A percentile compares a stretch with the other conserved stretches of the same genome.
Evolutionary conservation across 2,329 filamentous ascomycete genomes (phyloP).

Genomic region (Amylocarpus encephaloides): DNA sequence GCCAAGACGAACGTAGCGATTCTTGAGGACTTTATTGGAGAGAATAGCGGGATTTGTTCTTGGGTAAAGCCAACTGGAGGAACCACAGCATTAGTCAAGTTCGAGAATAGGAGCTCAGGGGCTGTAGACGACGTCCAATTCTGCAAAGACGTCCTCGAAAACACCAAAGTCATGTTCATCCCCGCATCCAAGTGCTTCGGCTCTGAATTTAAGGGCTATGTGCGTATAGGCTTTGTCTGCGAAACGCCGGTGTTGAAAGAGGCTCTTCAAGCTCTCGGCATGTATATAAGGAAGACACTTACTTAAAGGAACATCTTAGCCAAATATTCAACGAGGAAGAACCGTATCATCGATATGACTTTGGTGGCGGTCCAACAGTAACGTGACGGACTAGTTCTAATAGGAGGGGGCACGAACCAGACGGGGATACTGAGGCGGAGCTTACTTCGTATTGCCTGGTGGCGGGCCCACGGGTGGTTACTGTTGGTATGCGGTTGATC

Average conservation of each 20-base stretch:
- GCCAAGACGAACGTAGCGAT: slow-evolving; percentile 61
- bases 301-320: background rate
- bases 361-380: too few species aligned
- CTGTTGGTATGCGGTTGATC: too few species aligned
- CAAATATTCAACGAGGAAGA: too few species aligned
- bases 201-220: slow-evolving; percentile 64
- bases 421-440: too few species aligned
- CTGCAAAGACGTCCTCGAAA: slow-evolving; percentile 60
- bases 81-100: slow-evolving; percentile 72
- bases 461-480: too few species aligned
- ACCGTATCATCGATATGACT: background rate
- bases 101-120: slow-evolving; percentile 52
- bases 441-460: too few species aligned
- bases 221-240: slow-evolving; percentile 71
- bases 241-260: slow-evolving; percentile 62
- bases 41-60: slow-evolving; percentile 55
- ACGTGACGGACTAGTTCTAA: too few species aligned
- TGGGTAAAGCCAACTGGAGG: slow-evolving; percentile 74
- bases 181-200: slow-evolving; percentile 73
- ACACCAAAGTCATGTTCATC: slow-evolving; percentile 66
- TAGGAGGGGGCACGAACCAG: too few species aligned
- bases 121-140: slow-evolving; percentile 63
- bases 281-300: slow-evolving; percentile 24
- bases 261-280: slow-evolving; percentile 45
- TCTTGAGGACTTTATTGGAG: slow-evolving; percentile 61